Evolutionary conservation across 164 flowering plant genomes (phyloP), one percentile per base, ranked within the genome.

Genomic region (Hamamelis virginiana): DNA sequence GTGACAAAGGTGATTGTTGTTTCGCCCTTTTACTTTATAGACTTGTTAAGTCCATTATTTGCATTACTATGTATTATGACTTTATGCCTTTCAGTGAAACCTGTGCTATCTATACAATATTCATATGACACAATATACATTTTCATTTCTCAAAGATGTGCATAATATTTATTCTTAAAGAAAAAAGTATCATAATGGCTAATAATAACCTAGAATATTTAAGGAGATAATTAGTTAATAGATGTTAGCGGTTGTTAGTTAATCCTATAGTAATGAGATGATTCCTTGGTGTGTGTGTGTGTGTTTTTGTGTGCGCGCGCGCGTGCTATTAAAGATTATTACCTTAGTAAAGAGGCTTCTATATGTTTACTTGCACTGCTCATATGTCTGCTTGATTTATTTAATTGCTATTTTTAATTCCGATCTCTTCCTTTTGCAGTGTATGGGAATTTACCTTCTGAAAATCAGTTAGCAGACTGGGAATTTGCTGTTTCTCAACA

Each of bases 401-500:
- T 62, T 28, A 19, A 9, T 19, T 16, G 65, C 19, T 38, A 19
- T 59, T 38, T 62, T 64, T 25, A 18, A 25, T 6, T 56, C 14
- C 5, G 51, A 0, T 46, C 65, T 22, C 16, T 19, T 51, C 58
- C n/a, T 23, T 46, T 67, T 64, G 25, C 77, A 89, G 98, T 92
- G 88, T 93, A 90, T 76, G 98, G 99, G 48, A 91, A 85, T 82
- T 76, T 96, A 80, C 99, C 99, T 22, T 86, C 97, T 70, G 76
- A 85, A 72, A 86, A 73, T 72, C 97, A 90, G 70, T 81, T 93
- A 70, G 86, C 94, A 43, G 97, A 91, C 56, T 96, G 99, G 99
- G 97, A 96, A 64, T 93, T 93, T 79, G 89, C 96, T 38, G 78
- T 96, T 68, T 82, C 91, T 62, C 98, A 93, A 71, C 99, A 93